A percentile compares a stretch with the other conserved stretches of the same genome.
phyloP scores from a whole-genome alignment of 306 rosid genomes.

The Dalbergia cochinchinensis region DNA sequence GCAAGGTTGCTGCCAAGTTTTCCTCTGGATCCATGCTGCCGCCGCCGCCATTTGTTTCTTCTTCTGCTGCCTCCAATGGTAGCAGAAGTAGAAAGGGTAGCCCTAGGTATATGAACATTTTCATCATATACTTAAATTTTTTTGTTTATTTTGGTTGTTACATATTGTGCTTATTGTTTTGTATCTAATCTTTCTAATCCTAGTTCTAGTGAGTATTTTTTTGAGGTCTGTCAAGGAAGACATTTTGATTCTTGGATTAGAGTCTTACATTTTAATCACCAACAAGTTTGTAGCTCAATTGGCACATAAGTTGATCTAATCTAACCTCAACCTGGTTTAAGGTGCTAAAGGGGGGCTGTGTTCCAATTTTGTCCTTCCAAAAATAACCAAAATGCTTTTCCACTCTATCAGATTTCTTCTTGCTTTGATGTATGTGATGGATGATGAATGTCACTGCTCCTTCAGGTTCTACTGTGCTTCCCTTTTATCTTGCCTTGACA shows the following conservation, averaged over 20 bases:
- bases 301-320: not conserved
- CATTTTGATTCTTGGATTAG: slow-evolving; percentile 15
- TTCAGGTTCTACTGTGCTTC: not conserved
- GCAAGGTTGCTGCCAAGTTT: slow-evolving; percentile 27
- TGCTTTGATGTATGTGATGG: not conserved
- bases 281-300: slow-evolving; percentile 5
- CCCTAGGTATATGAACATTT: slow-evolving; percentile 59
- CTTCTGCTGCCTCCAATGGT: slow-evolving; percentile 45
- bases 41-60: slow-evolving; percentile 53
- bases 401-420: slow-evolving; percentile 29
- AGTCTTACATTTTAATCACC: slow-evolving; percentile 12
- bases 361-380: slow-evolving; percentile 15
- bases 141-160: not conserved
- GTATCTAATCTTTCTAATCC: not conserved
- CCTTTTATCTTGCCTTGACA: slow-evolving; percentile 24
- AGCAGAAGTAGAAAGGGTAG: slow-evolving; percentile 60
- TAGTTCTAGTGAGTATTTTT: not conserved
- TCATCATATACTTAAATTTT: slow-evolving; percentile 11
- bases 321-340: slow-evolving; percentile 2
- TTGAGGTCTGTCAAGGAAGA: slow-evolving; percentile 4
- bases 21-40: slow-evolving; percentile 62
- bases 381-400: slow-evolving; percentile 17
- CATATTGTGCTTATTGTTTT: not conserved
- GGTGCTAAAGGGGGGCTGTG: not conserved
- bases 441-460: not conserved